Conservation (phyloP, 2,329 filamentous ascomycete genomes). For the Fusarium sp. region DNA sequence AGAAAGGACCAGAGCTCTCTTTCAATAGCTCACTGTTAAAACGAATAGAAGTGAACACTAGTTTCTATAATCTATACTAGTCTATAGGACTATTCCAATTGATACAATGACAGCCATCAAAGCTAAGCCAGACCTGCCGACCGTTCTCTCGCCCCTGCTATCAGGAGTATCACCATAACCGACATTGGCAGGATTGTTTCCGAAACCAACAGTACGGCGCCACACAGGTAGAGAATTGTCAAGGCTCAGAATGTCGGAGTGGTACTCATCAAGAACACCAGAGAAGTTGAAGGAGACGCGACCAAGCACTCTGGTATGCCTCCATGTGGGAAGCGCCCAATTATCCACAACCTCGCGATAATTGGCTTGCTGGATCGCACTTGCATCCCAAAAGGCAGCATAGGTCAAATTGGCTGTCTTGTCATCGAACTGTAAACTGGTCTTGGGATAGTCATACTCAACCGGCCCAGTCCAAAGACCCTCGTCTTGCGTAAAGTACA, state of each 20-base stretch:
- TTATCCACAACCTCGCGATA: not conserved
- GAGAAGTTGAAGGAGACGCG: not conserved
- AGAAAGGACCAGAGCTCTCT: too few species aligned
- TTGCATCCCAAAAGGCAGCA: not conserved
- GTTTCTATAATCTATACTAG: not conserved
- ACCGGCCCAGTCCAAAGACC: not conserved
- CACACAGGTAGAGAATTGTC: not conserved
- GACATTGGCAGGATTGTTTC: not conserved
- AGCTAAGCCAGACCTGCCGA: not conserved
- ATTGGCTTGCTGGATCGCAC: not conserved
- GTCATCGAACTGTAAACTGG: not conserved
- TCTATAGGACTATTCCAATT: not conserved
- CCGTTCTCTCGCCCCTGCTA: rapidly evolving
- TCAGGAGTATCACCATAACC: not conserved
- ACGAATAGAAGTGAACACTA: too few species aligned
- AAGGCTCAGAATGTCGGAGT: not conserved
- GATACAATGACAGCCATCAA: not conserved
- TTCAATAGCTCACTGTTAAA: too few species aligned
- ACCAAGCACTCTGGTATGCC: rapidly evolving
- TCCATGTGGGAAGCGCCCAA: rapidly evolving
- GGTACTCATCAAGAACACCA: not conserved
- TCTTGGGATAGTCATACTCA: not conserved
- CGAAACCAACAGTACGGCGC: not conserved
- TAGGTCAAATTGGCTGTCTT: not conserved
- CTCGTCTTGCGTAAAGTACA: rapidly evolving